Evolutionary conservation across 352 stramenopile species (phyloP).

Genomic region (Achlya hypogyna): DNA sequence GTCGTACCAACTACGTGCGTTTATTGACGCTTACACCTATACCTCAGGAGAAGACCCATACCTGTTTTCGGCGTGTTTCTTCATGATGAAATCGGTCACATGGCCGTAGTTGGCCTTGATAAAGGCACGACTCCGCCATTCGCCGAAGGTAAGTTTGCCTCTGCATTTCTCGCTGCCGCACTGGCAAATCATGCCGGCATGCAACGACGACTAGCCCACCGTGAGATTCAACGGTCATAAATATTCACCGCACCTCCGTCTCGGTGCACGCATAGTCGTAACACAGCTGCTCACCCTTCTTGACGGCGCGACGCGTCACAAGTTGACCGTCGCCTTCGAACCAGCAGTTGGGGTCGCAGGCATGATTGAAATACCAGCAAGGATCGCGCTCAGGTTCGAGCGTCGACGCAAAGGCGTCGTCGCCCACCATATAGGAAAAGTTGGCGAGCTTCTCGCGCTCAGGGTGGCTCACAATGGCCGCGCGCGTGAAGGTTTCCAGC

Average conservation of each 20-base stretch:
- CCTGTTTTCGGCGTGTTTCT: constrained; percentile 20
- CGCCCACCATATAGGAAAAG: constrained; percentile 19
- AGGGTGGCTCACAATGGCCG: constrained; percentile 6
- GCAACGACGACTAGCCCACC: constrained; percentile 11
- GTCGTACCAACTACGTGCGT: constrained; percentile 19
- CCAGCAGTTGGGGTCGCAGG: constrained; percentile 20
- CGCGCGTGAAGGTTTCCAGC: constrained; percentile 15
- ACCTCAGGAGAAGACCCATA: neutral
- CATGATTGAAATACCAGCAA: constrained; percentile 19
- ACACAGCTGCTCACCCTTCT: constrained; percentile 18
- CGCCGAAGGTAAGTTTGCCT: constrained; percentile 13
- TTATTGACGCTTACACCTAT: neutral
- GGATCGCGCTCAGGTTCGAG: constrained; percentile 1
- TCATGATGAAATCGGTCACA: constrained; percentile 21
- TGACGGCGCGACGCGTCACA: constrained; percentile 8
- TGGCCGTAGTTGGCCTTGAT: constrained; percentile 18
- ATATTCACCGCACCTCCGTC: constrained; percentile 18
- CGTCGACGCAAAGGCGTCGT: constrained; percentile 18
- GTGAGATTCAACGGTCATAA: neutral
- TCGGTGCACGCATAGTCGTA: constrained; percentile 21
- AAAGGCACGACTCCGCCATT: constrained; percentile 14
- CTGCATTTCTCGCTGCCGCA: constrained; percentile 9
- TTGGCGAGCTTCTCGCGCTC: constrained; percentile 19
- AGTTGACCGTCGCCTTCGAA: constrained; percentile 20
- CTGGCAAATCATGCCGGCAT: constrained; percentile 12